Evolutionary conservation across 805 yeast genomes (phyloP).

Genomic region (Barnettozyma siamensis): DNA sequence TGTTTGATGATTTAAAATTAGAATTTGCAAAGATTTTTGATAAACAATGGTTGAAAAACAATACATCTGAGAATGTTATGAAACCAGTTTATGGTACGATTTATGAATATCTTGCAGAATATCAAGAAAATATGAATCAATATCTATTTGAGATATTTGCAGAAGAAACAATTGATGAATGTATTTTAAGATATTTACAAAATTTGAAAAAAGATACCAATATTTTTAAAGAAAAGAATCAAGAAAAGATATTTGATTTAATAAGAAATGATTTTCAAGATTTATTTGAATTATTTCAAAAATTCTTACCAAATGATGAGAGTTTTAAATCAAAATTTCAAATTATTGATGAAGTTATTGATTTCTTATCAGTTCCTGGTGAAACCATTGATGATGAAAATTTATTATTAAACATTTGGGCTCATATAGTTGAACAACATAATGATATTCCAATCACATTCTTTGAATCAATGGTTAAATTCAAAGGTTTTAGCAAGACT

Average conservation of each 20-base stretch:
- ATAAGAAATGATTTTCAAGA: conserved; percentile 57
- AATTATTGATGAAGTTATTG: conserved; percentile 58
- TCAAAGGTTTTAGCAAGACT: conserved; percentile 4
- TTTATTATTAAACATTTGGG: conserved; percentile 11
- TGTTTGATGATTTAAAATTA: conserved; percentile 63
- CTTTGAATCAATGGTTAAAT: conserved; percentile 7
- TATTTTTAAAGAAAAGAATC: conserved; percentile 32
- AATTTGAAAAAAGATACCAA: conserved; percentile 39
- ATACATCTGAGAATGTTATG: conserved; percentile 42
- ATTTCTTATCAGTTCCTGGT: conserved; percentile 28
- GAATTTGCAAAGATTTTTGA: conserved; percentile 60
- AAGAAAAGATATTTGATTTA: conserved; percentile 39
- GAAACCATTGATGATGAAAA: conserved; percentile 7
- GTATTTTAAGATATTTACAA: conserved; percentile 43
- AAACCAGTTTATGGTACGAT: conserved; percentile 65
- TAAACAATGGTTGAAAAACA: conserved; percentile 54
- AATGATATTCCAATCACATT: conserved; percentile 11
- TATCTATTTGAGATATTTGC: conserved; percentile 48
- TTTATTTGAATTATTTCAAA: conserved; percentile 48
- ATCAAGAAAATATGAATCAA: conserved; percentile 46
- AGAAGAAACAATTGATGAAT: conserved; percentile 48
- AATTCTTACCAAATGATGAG: conserved; percentile 33
- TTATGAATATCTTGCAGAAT: conserved; percentile 67
- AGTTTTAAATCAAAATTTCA: conserved; percentile 45
- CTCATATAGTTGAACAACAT: conserved; percentile 3